Evolutionary conservation across 106 monocot genomes (phyloP).

Genomic region (Apostasia shenzhenica): DNA sequence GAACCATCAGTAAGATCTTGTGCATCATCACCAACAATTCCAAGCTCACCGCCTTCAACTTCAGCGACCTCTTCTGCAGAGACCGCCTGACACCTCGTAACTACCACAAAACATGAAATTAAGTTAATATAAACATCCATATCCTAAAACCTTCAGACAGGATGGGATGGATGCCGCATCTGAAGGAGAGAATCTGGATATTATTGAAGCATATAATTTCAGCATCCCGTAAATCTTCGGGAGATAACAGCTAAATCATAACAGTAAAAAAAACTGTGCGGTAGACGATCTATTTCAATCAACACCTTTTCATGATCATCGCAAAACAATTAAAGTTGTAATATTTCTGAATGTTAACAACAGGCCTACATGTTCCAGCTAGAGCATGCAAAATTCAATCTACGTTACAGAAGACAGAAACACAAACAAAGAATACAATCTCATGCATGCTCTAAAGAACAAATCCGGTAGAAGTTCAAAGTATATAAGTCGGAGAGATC

Average conservation of each 20-base stretch:
- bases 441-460: neutral
- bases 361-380: neutral
- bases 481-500: neutral
- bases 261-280: too few relatives aligned
- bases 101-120: slow-evolving; percentile 19
- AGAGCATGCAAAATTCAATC: neutral
- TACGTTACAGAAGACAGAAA: neutral
- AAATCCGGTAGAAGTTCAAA: neutral
- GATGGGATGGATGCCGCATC: neutral
- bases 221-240: neutral
- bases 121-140: neutral
- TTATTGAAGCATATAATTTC: neutral
- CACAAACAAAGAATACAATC: neutral
- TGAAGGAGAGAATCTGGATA: neutral
- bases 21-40: slow-evolving; percentile 76
- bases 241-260: neutral
- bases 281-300: too few relatives aligned
- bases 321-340: neutral
- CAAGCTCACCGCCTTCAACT: slow-evolving; percentile 78
- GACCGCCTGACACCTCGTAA: slow-evolving; percentile 57
- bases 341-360: neutral
- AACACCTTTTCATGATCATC: neutral
- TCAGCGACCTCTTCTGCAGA: slow-evolving; percentile 45
- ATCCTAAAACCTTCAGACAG: neutral
- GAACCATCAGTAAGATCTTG: slow-evolving; percentile 66